These are phyloP conservation scores for Cinchona pubescens DNA, from an alignment of 257 asterid species.

Conservation along the genomic window DNA sequence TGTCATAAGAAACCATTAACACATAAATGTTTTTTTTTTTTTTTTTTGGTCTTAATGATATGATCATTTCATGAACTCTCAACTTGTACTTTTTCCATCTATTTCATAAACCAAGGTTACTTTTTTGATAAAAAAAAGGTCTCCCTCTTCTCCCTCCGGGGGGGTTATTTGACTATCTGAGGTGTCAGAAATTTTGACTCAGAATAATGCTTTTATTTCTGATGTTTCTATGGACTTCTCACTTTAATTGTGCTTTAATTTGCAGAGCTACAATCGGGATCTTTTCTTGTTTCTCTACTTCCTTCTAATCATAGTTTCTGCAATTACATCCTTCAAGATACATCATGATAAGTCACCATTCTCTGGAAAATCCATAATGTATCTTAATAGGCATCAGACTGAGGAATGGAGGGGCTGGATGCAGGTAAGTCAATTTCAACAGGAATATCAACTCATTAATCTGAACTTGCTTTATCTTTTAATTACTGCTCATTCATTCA, in stretches of 20 bases:
- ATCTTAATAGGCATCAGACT: constrained; percentile 90
- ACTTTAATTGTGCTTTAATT: constrained; percentile 22
- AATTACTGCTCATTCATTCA: neutral
- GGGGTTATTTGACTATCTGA: neutral
- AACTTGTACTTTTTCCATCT: neutral
- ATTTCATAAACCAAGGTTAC: neutral
- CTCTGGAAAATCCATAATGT: constrained; percentile 78
- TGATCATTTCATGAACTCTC: neutral
- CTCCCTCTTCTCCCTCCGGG: neutral
- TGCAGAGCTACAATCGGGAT: constrained; percentile 79
- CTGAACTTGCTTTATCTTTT: neutral
- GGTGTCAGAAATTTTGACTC: neutral
- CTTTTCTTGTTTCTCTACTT: constrained; percentile 88
- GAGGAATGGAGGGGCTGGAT: constrained; percentile 99
- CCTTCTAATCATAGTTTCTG: constrained; percentile 85
- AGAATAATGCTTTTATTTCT: neutral
- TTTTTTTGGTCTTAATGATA: neutral
- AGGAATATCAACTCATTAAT: neutral
- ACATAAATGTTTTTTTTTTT: neutral
- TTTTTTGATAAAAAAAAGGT: neutral
- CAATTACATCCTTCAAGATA: constrained; percentile 77
- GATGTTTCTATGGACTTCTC: neutral
- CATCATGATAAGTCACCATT: constrained; percentile 79
- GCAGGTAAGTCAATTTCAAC: constrained; percentile 53
- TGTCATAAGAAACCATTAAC: neutral